phyloP scores from a whole-genome alignment of 2,329 filamentous ascomycete genomes.

The Trichoderma sp. region DNA sequence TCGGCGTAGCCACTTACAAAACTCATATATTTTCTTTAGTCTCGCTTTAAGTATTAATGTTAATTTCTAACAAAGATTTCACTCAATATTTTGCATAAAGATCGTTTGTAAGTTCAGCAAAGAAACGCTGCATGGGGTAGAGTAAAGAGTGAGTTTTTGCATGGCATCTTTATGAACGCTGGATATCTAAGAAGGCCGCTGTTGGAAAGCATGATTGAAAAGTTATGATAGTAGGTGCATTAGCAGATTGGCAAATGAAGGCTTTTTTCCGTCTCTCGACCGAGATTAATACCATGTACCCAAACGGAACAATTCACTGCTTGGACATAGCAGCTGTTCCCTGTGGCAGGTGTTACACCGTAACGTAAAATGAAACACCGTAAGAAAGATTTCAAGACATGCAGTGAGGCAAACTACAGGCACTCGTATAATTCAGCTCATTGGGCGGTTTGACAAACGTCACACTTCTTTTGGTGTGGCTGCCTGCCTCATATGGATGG shows the following conservation, averaged over 20 bases:
- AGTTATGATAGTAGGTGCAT: too few relatives aligned
- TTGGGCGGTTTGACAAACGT: background rate
- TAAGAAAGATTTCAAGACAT: background rate
- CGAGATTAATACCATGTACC: background rate
- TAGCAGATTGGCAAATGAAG: background rate
- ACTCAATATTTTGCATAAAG: background rate
- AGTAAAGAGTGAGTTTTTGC: background rate
- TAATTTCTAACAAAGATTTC: background rate
- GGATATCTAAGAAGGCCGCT: too few relatives aligned
- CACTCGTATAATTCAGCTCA: background rate
- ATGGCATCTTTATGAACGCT: background rate
- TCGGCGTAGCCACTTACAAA: background rate
- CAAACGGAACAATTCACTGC: background rate
- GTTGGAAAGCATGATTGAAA: too few relatives aligned
- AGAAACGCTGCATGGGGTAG: background rate
- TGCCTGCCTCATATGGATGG: background rate
- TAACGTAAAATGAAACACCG: background rate
- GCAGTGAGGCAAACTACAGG: background rate
- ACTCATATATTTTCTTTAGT: background rate
- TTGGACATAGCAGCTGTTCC: background rate
- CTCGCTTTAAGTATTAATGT: background rate
- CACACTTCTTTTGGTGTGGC: background rate
- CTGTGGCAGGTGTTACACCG: background rate
- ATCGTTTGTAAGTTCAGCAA: background rate
- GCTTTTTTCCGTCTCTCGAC: background rate